A percentile compares a stretch with the other conserved stretches of the same genome.
Conservation (phyloP, 2,329 filamentous ascomycete genomes). For the Rutstroemia sp. region DNA sequence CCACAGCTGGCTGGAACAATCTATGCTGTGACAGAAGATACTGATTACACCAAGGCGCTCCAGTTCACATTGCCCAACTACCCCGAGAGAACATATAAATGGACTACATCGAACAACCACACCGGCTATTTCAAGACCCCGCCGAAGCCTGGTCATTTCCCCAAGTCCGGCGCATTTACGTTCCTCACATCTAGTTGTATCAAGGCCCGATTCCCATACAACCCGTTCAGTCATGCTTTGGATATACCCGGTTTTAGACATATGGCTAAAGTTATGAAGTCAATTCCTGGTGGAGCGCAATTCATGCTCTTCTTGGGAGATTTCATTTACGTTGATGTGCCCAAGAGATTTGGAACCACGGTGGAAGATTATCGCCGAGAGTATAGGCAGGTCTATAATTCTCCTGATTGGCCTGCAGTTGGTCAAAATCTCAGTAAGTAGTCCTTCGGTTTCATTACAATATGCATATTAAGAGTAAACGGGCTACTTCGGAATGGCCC, state of each 20-base stretch:
- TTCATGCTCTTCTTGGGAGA: conserved; percentile 80
- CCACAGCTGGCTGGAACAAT: conserved; percentile 65
- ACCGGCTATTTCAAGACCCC: conserved; percentile 75
- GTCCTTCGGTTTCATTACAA: neutral
- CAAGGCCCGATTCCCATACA: conserved; percentile 86
- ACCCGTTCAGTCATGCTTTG: conserved; percentile 72
- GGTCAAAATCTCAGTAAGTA: conserved; percentile 62
- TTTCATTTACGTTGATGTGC: conserved; percentile 89
- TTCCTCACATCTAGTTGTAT: conserved; percentile 93
- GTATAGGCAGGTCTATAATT: conserved; percentile 92
- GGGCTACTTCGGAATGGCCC: too few species aligned
- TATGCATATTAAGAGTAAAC: neutral
- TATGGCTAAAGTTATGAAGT: conserved; percentile 64
- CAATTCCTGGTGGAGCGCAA: conserved; percentile 56
- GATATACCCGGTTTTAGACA: conserved; percentile 73
- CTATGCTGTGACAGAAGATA: conserved; percentile 60
- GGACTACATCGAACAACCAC: conserved; percentile 79
- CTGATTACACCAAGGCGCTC: conserved; percentile 74
- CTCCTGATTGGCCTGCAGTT: conserved; percentile 78
- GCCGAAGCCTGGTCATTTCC: conserved; percentile 42
- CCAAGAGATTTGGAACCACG: conserved; percentile 64
- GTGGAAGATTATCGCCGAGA: conserved; percentile 77
- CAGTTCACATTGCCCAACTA: conserved; percentile 55
- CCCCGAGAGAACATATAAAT: conserved; percentile 72
- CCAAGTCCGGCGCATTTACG: conserved; percentile 61